Evolutionary conservation across 805 yeast genomes (phyloP), one percentile per base, ranked within the genome.

Genomic region (Cyberlindnera euphorbiiphila): DNA sequence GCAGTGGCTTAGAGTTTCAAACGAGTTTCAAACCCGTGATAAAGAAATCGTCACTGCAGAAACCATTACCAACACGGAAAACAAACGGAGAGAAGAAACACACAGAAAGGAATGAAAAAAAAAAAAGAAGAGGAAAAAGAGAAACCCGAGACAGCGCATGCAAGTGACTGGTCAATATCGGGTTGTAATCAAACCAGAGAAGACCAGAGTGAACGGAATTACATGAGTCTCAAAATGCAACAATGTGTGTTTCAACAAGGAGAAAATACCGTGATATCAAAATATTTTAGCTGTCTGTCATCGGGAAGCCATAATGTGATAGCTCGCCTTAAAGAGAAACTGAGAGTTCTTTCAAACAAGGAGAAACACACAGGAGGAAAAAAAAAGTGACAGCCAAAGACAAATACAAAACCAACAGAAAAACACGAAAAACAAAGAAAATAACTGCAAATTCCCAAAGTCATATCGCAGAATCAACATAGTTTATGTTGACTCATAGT

Each of bases 381-480:
- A 25, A 31, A 14, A 11, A 18, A 36, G 16, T 11, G 20, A 21
- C 11, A 26, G 9, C 23, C 10, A 13, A 25, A 33, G 11, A 15
- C 27, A 25, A 25, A 15, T 8, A 25, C 13, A 25, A 8, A 8
- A 25, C 14, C 19, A 14, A 15, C n/a, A 27, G 37, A 5, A 21
- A 22, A 30, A 14, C 6, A 30, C n/a, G 5, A 25, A n/a, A 13
- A 4, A 25, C 4, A 33, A 13, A 29, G 19, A 11, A 27, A 22
- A 36, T 23, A 29, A 23, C 16, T 32, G 14, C 32, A 34, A 37
- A 33, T 28, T 33, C 42, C 32, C 29, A 13, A 14, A 15, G 24
- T 25, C 27, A 25, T 29, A 25, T 29, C 28, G n/a, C n/a, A n/a
- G n/a, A n/a, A n/a, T n/a, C n/a, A n/a, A n/a, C n/a, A n/a, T n/a